These are phyloP conservation scores for Xylaria sp. DNA, from an alignment of 2,329 filamentous ascomycete genomes.

Conservation along the genomic window DNA sequence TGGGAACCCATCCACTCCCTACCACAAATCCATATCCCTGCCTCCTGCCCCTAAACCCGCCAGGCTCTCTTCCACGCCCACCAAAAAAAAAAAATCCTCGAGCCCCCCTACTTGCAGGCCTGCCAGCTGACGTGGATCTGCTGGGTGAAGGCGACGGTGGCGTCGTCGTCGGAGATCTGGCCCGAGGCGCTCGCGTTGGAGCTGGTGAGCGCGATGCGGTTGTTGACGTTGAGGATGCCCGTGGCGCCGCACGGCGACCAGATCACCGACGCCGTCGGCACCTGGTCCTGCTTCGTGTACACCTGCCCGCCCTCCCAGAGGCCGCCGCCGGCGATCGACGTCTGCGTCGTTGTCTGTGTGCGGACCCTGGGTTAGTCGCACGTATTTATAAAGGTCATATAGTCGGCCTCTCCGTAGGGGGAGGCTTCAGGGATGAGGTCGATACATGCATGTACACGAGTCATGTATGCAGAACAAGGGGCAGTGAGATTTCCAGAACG, in stretches of 20 bases:
- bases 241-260: conserved; percentile 49
- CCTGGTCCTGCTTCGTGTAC: conserved; percentile 49
- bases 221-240: conserved; percentile 52
- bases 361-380: too few species aligned
- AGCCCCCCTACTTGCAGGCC: conserved; percentile 29
- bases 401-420: too few species aligned
- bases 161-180: conserved; percentile 49
- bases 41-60: neutral
- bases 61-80: too few species aligned
- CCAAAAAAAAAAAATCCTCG: too few species aligned
- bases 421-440: too few species aligned
- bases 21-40: too few species aligned
- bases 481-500: too few species aligned
- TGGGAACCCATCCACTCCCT: too few species aligned
- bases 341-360: conserved; percentile 47
- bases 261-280: conserved; percentile 49
- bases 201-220: conserved; percentile 47
- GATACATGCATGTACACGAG: conserved; percentile 7
- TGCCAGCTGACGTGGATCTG: conserved; percentile 48
- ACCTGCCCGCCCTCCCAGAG: conserved; percentile 47
- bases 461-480: neutral
- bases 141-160: conserved; percentile 48
- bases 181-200: conserved; percentile 42
- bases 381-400: too few species aligned
- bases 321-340: conserved; percentile 46